A percentile compares a stretch with the other conserved stretches of the same genome.
phyloP scores from a whole-genome alignment of 345 rosid genomes.

The Eutrema heterophyllum region DNA sequence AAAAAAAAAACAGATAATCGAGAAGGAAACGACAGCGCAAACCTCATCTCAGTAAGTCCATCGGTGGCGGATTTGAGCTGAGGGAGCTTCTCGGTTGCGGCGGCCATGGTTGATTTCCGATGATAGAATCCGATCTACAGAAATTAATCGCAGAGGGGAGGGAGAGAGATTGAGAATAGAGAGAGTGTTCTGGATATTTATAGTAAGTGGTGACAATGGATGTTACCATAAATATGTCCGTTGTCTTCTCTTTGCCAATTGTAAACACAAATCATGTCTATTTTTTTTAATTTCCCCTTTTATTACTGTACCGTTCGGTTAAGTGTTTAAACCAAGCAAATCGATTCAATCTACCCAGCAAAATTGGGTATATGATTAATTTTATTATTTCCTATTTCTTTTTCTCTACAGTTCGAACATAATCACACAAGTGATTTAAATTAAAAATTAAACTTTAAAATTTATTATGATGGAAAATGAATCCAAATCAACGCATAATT shows the following conservation, averaged over 20 bases:
- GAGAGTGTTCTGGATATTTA: slow-evolving; percentile 21
- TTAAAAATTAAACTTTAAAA: no score
- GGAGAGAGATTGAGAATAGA: slow-evolving; percentile 1
- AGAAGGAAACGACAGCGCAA: neutral
- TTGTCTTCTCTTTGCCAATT: slow-evolving; percentile 28
- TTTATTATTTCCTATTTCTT: no score
- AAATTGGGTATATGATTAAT: no score
- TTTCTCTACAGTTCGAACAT: no score
- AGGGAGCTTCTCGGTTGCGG: slow-evolving; percentile 52
- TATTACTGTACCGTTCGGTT: slow-evolving; percentile 6
- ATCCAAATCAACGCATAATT: neutral
- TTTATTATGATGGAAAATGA: neutral
- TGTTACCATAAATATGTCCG: slow-evolving; percentile 9
- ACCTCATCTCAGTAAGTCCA: slow-evolving; percentile 70
- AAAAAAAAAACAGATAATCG: neutral
- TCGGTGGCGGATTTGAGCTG: slow-evolving; percentile 47
- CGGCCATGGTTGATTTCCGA: slow-evolving; percentile 38
- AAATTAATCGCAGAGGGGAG: neutral
- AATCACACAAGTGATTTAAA: no score
- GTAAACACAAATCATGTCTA: neutral
- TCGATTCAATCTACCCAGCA: neutral
- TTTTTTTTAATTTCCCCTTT: neutral
- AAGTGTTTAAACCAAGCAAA: neutral
- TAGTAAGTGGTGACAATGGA: slow-evolving; percentile 12
- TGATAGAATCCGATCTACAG: slow-evolving; percentile 8